phyloP scores from a whole-genome alignment of 2,329 filamentous ascomycete species.

The Paracamarosporium sp. region DNA sequence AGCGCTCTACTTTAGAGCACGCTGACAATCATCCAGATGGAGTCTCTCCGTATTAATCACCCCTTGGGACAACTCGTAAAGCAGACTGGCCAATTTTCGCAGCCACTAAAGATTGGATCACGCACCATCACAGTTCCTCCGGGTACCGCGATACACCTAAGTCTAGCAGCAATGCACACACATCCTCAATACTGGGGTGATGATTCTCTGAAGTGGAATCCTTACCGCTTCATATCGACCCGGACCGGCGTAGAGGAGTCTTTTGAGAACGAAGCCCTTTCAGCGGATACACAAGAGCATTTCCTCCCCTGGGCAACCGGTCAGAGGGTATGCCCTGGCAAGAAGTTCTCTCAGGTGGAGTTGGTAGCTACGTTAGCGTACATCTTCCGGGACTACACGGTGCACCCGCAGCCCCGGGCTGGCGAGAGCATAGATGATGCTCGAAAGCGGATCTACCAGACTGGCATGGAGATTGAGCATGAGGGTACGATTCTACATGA shows the following conservation, averaged over 20 bases:
- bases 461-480: no score
- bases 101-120: not conserved
- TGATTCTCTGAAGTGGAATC: conserved; percentile 36
- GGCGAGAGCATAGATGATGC: no score
- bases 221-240: conserved; percentile 24
- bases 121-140: conserved; percentile 11
- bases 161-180: conserved; percentile 31
- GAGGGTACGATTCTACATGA: no score
- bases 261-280: conserved; percentile 11
- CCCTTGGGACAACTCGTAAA: conserved; percentile 41
- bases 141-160: conserved; percentile 14
- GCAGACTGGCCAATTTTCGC: conserved; percentile 23
- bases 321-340: conserved; percentile 25
- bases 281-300: conserved; percentile 1
- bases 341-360: conserved; percentile 27
- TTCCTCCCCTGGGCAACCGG: conserved; percentile 23
- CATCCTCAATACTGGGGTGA: conserved; percentile 38
- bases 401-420: conserved; percentile 13
- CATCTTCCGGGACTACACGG: conserved; percentile 21
- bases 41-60: conserved; percentile 47
- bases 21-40: no score
- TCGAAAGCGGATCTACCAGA: no score
- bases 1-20: no score
- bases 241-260: not conserved
- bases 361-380: conserved; percentile 21